These are phyloP conservation scores for Pyronema domesticum DNA, from an alignment of 495 filamentous ascomycete genomes.

Conservation along the genomic window DNA sequence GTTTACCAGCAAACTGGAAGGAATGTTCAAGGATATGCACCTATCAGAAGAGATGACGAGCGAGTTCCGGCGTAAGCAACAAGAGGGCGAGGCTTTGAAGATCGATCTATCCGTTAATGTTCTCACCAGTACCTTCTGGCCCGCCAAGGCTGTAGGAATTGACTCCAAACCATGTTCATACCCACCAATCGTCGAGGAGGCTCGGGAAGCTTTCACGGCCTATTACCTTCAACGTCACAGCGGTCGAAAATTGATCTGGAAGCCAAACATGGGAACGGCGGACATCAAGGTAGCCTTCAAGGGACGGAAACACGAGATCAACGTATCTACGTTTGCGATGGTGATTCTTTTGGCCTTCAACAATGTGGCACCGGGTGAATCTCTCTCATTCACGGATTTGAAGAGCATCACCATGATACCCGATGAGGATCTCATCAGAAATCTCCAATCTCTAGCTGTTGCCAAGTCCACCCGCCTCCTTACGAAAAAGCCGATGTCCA, in stretches of 20 bases:
- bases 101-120: conserved; percentile 70
- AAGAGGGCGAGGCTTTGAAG: conserved; percentile 42
- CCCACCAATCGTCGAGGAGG: conserved; percentile 52
- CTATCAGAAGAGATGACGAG: conserved; percentile 69
- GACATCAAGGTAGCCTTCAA: conserved; percentile 48
- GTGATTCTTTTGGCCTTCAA: conserved; percentile 83
- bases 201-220: conserved; percentile 73
- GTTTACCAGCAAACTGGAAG: conserved; percentile 81
- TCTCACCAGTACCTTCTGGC: conserved; percentile 88
- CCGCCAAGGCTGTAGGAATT: conserved; percentile 50
- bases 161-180: conserved; percentile 41
- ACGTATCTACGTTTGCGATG: conserved; percentile 85
- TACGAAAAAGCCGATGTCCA: conserved; percentile 65
- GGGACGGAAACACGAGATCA: conserved; percentile 69
- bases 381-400: conserved; percentile 61
- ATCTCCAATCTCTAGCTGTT: conserved; percentile 71
- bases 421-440: conserved; percentile 53
- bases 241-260: conserved; percentile 77
- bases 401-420: conserved; percentile 72
- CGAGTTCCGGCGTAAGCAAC: conserved; percentile 23
- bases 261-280: conserved; percentile 60
- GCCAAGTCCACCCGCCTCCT: conserved; percentile 68
- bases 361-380: conserved; percentile 44
- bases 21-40: conserved; percentile 97
- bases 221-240: conserved; percentile 80